Percentiles rank a stretch among this genome's conserved stretches.
Evolutionary conservation across 2,329 filamentous ascomycete species (phyloP).

Genomic region (Cephalotrichum gorgonifer): DNA sequence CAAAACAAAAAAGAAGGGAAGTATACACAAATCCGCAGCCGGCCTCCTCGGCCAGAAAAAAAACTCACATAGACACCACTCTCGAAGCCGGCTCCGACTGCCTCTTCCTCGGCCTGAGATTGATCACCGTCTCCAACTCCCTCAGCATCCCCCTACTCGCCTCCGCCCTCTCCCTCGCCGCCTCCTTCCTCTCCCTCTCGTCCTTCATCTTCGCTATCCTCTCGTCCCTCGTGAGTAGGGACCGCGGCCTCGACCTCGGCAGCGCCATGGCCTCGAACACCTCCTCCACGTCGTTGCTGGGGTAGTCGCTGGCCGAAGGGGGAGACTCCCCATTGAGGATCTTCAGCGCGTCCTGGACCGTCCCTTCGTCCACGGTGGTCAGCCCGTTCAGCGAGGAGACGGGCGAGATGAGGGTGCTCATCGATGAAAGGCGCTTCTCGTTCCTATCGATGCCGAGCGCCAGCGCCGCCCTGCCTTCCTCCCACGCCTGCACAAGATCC

Average conservation of each 20-base stretch:
- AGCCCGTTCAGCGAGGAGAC: slow-evolving; percentile 57
- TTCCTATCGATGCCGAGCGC: slow-evolving; percentile 74
- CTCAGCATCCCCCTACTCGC: slow-evolving; percentile 82
- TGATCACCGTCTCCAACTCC: slow-evolving; percentile 86
- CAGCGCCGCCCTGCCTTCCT: slow-evolving; percentile 74
- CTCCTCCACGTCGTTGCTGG: slow-evolving; percentile 51
- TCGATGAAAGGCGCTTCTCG: slow-evolving; percentile 57
- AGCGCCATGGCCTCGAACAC: slow-evolving; percentile 87
- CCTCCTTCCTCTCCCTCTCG: slow-evolving; percentile 66
- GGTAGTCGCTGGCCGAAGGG: slow-evolving; percentile 26
- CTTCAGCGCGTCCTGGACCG: slow-evolving; percentile 54
- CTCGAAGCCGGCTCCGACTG: slow-evolving; percentile 5
- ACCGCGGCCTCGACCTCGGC: slow-evolving; percentile 56
- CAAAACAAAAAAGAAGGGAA: slow-evolving; percentile 1
- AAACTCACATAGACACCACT: slow-evolving; percentile 7
- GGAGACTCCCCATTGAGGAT: slow-evolving; percentile 64
- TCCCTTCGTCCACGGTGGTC: slow-evolving; percentile 46
- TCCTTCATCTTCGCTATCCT: slow-evolving; percentile 80
- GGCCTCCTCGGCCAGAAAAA: not conserved
- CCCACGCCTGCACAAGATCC: slow-evolving; percentile 74
- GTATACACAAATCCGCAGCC: not conserved
- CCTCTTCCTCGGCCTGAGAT: slow-evolving; percentile 28
- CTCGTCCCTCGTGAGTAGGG: slow-evolving; percentile 71
- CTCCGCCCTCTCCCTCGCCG: slow-evolving; percentile 63
- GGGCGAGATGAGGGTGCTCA: slow-evolving; percentile 49